Conservation (phyloP, 805 yeast species). For the Saccharomycopsis schoenii region DNA sequence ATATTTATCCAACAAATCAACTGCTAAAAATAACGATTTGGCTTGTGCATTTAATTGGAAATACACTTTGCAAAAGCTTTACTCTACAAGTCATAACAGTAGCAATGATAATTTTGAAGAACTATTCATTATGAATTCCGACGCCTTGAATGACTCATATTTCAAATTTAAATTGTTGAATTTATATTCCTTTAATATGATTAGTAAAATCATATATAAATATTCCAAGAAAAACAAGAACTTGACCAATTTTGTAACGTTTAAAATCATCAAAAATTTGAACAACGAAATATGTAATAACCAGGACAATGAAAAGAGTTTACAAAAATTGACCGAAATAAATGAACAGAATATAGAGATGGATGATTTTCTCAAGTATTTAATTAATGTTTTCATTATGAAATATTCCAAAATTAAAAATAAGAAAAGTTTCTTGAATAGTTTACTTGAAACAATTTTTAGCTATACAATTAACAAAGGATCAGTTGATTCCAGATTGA, state of each 20-base stretch:
- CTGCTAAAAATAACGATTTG: slow-evolving; percentile 5
- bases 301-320: background rate
- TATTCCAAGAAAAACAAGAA: slow-evolving; percentile 5
- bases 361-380: slow-evolving; percentile 1
- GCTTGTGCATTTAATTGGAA: slow-evolving; percentile 10
- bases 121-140: background rate
- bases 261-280: slow-evolving; percentile 1
- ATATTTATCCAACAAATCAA: slow-evolving; percentile 3
- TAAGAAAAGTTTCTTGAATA: slow-evolving; percentile 2
- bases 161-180: slow-evolving; percentile 7
- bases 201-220: slow-evolving; percentile 7
- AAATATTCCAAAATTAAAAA: slow-evolving; percentile 4
- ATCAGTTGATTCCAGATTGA: background rate
- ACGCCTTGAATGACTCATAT: slow-evolving; percentile 1
- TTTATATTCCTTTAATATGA: slow-evolving; percentile 6
- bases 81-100: background rate
- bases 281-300: background rate
- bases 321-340: background rate
- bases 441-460: background rate
- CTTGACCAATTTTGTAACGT: slow-evolving; percentile 3
- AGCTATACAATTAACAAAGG: background rate
- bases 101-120: background rate
- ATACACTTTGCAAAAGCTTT: background rate
- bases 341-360: background rate
- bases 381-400: slow-evolving; percentile 3